Base-by-base conservation (phyloP, 805 yeast genomes). In the Ogataea philodendri region DNA sequence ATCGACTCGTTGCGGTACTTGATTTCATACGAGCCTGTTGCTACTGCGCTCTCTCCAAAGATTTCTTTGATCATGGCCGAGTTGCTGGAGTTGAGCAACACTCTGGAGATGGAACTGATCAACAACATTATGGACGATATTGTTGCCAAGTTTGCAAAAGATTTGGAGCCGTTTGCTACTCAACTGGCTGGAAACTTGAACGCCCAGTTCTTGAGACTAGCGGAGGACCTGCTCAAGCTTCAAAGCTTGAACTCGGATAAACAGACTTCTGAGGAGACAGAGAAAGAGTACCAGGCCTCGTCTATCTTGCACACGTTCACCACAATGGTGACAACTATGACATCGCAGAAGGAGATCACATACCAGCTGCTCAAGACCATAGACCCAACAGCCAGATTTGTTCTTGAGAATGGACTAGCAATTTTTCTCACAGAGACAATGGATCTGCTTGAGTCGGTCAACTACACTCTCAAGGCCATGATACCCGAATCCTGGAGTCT, bases 61-160 rank as follows among this genome's bases (percentile, higher is more conserved):
- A 81, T 89, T 25, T 69, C 88, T 14, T 78, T 81, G 13, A 75
- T 87, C 1, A 84, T 93, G 85, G 81, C 84, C 40, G 76, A 76
- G 45, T 65, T 93, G 42, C 66, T 90, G 44, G 70, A 70, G 11
- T 61, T 93, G 25, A 78, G 89, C 10, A 79, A 83, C 48, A 75
- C 74, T 32, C 74, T 86, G 43, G 97, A 90, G 53, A 76, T 84
- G 32, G 98, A 93, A 52, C 73, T 87, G 3, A 72, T 90, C 18
- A 77, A 88, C 27, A 83, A 82, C 15, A 93, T 90, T 5, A 86
- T 90, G 86, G 97, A 90, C 64, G 95, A 85, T 47, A 80, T 93
- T 51, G 97, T 90, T 10, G 93, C 87, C 48, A 78, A 76, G 45
- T 93, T 83, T 62, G 71, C 93, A 5, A 81, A 78, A 45, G 93